Evolutionary conservation across 2,329 filamentous ascomycete genomes (phyloP).

Genomic region (Aspergillus melleus): DNA sequence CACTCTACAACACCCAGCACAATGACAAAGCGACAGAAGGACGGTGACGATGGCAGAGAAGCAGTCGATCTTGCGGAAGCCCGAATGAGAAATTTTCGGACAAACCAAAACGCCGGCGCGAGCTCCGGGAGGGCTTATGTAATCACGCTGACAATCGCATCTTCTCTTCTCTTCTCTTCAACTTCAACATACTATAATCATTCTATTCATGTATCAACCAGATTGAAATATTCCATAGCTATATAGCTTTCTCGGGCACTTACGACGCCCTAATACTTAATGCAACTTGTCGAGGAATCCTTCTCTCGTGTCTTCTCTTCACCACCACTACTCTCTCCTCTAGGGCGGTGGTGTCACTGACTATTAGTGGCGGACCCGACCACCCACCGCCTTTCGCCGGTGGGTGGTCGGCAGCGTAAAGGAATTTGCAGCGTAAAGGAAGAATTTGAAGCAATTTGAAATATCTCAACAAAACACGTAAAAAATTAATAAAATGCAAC

Average conservation of each 20-base stretch:
- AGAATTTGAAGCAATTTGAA: no score
- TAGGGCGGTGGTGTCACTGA: background rate
- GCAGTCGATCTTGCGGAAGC: constrained; percentile 19
- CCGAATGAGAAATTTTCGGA: constrained; percentile 38
- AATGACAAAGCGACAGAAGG: background rate
- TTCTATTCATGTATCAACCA: background rate
- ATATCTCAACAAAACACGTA: no score
- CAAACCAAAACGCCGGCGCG: constrained; percentile 22
- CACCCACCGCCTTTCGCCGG: no score
- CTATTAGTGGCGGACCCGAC: no score
- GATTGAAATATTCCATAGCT: background rate
- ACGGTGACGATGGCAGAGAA: background rate
- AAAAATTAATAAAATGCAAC: no score
- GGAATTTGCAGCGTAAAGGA: no score
- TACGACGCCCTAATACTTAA: background rate
- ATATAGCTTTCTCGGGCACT: background rate
- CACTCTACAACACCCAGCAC: background rate
- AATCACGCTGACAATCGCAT: background rate
- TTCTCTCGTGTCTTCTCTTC: background rate
- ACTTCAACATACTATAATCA: no score
- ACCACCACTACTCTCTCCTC: background rate
- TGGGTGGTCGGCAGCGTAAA: no score
- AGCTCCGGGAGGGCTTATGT: constrained; percentile 1
- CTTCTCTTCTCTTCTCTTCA: background rate
- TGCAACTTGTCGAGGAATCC: background rate